These are phyloP conservation scores for Myrica gale DNA, from an alignment of 306 rosid genomes.

Conservation along the genomic window DNA sequence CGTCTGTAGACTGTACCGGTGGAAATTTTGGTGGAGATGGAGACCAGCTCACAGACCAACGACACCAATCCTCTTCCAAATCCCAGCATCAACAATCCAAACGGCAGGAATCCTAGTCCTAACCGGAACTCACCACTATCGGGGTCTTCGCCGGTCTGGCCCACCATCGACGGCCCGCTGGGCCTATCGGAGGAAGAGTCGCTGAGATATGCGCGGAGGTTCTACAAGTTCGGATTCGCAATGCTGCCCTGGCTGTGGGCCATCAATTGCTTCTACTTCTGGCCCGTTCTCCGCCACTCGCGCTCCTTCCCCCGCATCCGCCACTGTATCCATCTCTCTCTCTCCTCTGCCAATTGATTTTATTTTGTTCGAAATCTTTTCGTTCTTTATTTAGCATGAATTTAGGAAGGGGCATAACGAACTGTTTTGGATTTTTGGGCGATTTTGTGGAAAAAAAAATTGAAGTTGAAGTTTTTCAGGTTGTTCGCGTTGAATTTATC, in stretches of 20 bases:
- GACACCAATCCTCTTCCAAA: conserved; percentile 18
- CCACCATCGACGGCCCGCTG: conserved; percentile 73
- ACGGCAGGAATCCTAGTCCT: conserved; percentile 29
- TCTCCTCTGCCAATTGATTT: neutral
- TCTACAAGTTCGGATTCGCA: conserved; percentile 76
- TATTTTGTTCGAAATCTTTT: no score
- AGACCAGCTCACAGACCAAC: conserved; percentile 8
- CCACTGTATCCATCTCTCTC: conserved; percentile 48
- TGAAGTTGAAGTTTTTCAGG: neutral
- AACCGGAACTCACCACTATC: conserved; percentile 28
- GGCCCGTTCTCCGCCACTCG: conserved; percentile 84
- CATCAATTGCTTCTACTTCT: conserved; percentile 93
- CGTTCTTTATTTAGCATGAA: no score
- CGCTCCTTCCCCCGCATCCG: conserved; percentile 76
- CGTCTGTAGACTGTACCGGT: neutral
- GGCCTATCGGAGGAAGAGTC: conserved; percentile 88
- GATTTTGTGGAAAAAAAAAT: neutral
- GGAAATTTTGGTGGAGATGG: conserved; percentile 18
- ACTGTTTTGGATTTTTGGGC: no score
- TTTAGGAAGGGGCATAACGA: no score
- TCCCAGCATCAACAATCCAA: neutral
- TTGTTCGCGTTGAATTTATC: neutral
- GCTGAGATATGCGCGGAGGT: conserved; percentile 58
- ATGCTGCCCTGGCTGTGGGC: conserved; percentile 95
- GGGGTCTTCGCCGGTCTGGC: conserved; percentile 59